These are phyloP conservation scores for Hamamelis virginiana DNA, from an alignment of 164 flowering plant species.

Conservation along the genomic window DNA sequence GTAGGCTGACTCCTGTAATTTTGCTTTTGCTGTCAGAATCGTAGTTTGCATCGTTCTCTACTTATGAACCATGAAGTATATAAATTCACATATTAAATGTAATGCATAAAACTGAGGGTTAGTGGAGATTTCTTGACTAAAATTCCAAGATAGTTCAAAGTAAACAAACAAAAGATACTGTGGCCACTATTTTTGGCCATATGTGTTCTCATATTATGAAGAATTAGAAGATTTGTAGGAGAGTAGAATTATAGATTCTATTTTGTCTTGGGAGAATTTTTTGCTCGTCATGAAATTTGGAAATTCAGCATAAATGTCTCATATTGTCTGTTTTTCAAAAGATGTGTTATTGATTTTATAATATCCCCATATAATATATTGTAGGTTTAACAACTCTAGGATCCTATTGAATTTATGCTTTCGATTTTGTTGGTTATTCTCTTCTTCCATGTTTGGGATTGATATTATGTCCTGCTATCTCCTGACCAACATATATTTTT, in stretches of 20 bases:
- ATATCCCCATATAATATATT: not conserved
- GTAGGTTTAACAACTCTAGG: not conserved
- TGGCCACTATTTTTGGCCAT: not conserved
- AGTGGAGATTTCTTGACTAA: not conserved
- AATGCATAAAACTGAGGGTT: not conserved
- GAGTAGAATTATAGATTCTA: not conserved
- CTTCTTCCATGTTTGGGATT: not conserved
- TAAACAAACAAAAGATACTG: not conserved
- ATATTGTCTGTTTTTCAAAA: not conserved
- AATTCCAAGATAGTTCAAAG: not conserved
- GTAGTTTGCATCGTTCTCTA: not conserved
- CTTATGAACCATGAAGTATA: not conserved
- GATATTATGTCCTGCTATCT: not conserved
- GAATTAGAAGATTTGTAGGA: not conserved
- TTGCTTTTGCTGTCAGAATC: not conserved
- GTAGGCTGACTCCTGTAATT: not conserved
- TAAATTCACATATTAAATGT: not conserved
- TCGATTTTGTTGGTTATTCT: not conserved
- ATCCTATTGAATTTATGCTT: not conserved
- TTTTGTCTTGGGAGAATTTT: not conserved
- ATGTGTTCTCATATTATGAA: not conserved
- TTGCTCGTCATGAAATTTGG: not conserved
- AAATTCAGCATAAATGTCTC: not conserved
- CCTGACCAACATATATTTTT: conserved; percentile 7
- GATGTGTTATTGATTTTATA: not conserved